These are phyloP conservation scores for Solanum sejunctum DNA, from an alignment of 257 asterid species.

Conservation along the genomic window DNA sequence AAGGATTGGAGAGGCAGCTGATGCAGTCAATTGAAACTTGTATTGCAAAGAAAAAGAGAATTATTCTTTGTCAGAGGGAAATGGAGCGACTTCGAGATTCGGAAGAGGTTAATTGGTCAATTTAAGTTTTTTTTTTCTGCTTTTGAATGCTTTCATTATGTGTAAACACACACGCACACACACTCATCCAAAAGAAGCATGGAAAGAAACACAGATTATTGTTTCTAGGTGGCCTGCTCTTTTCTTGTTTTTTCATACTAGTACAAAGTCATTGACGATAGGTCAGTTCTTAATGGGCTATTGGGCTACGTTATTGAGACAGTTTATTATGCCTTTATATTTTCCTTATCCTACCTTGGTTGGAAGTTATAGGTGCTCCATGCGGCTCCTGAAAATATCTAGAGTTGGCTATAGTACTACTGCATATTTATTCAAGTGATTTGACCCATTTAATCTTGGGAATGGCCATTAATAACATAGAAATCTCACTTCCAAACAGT, in stretches of 20 bases:
- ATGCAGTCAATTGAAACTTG: constrained; percentile 97
- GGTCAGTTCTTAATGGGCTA: not conserved
- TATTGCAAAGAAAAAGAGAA: constrained; percentile 86
- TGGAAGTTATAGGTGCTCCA: not conserved
- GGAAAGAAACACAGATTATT: not conserved
- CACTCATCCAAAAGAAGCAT: not conserved
- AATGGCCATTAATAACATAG: not conserved
- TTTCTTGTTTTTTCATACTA: not conserved
- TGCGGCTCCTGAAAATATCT: not conserved
- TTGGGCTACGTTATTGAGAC: not conserved
- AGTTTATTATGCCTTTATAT: not conserved
- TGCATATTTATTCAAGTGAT: not conserved
- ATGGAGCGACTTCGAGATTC: constrained; percentile 84
- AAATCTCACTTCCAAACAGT: not conserved
- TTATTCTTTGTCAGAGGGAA: constrained; percentile 73
- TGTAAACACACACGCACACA: not conserved
- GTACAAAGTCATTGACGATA: not conserved
- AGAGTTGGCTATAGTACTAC: not conserved
- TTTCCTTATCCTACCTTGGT: not conserved
- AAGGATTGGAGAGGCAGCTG: constrained; percentile 84
- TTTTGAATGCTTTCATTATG: not conserved
- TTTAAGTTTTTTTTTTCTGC: not conserved
- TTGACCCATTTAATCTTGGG: not conserved
- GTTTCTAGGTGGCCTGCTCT: not conserved
- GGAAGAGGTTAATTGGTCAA: constrained; percentile 55